These are phyloP conservation scores for Fibroporia radiculosa DNA, from an alignment of 768 basidiomycete species.

Conservation along the genomic window DNA sequence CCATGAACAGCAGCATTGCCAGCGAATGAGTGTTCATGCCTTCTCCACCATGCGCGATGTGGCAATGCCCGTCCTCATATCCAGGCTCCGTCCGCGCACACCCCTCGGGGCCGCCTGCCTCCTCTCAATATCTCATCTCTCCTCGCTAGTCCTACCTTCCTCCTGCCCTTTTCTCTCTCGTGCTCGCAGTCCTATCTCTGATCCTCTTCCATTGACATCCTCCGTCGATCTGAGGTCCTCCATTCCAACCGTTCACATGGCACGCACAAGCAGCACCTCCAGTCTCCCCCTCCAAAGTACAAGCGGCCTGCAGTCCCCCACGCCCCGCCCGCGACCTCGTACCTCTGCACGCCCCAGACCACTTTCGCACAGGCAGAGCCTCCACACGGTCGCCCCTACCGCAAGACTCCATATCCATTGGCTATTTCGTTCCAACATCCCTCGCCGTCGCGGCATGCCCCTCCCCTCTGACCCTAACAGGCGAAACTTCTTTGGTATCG, in stretches of 20 bases:
- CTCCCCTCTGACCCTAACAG: slow-evolving; percentile 56
- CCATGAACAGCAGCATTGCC: no score
- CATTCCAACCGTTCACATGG: slow-evolving; percentile 6
- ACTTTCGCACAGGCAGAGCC: slow-evolving; percentile 22
- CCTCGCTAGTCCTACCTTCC: slow-evolving; percentile 2
- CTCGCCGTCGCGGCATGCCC: slow-evolving; percentile 50
- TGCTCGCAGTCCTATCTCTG: slow-evolving; percentile 2
- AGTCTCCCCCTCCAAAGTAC: slow-evolving; percentile 7
- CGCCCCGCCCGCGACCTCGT: slow-evolving; percentile 13
- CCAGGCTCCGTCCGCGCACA: slow-evolving; percentile 5
- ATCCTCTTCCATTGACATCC: background rate
- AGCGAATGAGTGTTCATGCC: background rate
- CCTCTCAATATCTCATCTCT: slow-evolving; percentile 11
- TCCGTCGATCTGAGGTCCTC: background rate
- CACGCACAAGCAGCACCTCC: slow-evolving; percentile 12
- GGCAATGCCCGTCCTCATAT: slow-evolving; percentile 2
- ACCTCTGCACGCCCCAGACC: slow-evolving; percentile 19
- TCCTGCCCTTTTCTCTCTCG: slow-evolving; percentile 11
- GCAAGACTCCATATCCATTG: slow-evolving; percentile 42
- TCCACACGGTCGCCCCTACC: slow-evolving; percentile 16
- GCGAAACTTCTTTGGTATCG: slow-evolving; percentile 72
- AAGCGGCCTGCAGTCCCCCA: slow-evolving; percentile 8
- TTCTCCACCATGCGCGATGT: slow-evolving; percentile 1
- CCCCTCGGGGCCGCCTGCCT: slow-evolving; percentile 8
- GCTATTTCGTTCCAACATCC: slow-evolving; percentile 71